Evolutionary conservation across 2,329 filamentous ascomycete genomes (phyloP).

Genomic region (Fusarium pseudonygamai): DNA sequence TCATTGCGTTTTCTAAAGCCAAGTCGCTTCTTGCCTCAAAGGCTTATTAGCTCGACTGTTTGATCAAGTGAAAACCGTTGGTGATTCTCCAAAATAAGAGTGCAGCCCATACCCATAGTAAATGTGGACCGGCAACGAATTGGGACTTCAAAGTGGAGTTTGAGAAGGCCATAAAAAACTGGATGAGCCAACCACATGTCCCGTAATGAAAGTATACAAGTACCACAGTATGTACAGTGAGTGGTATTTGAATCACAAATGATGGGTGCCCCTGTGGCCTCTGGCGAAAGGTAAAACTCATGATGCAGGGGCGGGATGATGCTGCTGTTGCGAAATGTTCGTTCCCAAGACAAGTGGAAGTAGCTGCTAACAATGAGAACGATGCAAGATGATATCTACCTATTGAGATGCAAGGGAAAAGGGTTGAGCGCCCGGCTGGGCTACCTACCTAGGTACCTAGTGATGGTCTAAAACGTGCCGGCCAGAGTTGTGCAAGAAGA

Average conservation of each 20-base stretch:
- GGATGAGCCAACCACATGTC: constrained; percentile 12
- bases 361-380: neutral
- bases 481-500: constrained; percentile 13
- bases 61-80: constrained; percentile 27
- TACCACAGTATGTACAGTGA: no score
- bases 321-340: constrained; percentile 17
- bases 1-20: neutral
- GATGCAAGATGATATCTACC: neutral
- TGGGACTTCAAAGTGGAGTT: constrained; percentile 7
- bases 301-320: constrained; percentile 30
- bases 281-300: constrained; percentile 15
- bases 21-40: neutral
- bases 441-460: neutral
- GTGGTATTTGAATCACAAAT: neutral
- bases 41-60: neutral
- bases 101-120: constrained; percentile 5
- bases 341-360: constrained; percentile 2
- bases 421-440: neutral
- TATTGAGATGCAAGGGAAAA: neutral
- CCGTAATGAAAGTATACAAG: no score
- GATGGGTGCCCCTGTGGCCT: neutral
- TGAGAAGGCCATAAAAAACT: neutral
- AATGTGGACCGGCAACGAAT: constrained; percentile 13
- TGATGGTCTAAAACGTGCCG: constrained; percentile 10
- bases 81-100: constrained; percentile 13